These are phyloP conservation scores for Celoporthe dispersa DNA, from an alignment of 2,329 filamentous ascomycete species.

Conservation along the genomic window DNA sequence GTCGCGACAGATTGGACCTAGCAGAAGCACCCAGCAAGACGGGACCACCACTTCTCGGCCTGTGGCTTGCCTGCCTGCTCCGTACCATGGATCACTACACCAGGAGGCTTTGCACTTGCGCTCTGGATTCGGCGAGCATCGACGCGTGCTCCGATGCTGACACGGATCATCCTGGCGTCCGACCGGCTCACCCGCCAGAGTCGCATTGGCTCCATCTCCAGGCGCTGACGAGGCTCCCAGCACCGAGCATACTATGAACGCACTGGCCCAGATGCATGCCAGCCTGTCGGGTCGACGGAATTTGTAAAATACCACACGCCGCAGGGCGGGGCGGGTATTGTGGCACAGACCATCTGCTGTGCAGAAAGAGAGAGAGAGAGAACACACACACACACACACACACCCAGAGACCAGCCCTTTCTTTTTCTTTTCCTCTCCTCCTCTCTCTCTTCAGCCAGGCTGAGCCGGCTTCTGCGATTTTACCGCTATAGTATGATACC, in stretches of 20 bases:
- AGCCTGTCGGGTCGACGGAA: constrained; percentile 21
- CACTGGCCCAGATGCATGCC: constrained; percentile 8
- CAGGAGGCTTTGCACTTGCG: not conserved
- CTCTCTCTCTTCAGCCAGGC: not conserved
- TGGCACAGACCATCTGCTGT: not conserved
- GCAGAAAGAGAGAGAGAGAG: too few species aligned
- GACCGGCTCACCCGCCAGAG: constrained; percentile 14
- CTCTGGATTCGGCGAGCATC: constrained; percentile 7
- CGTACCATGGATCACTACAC: not conserved
- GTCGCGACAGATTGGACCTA: not conserved
- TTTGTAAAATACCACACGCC: constrained; percentile 16
- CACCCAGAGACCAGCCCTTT: not conserved
- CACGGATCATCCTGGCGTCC: constrained; percentile 26
- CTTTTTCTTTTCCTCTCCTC: not conserved
- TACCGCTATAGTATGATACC: not conserved
- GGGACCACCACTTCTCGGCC: not conserved
- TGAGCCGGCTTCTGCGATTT: not conserved
- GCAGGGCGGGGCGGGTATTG: not conserved
- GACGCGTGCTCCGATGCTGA: constrained; percentile 1
- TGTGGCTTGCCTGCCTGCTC: not conserved
- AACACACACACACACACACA: too few species aligned
- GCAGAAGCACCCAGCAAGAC: not conserved
- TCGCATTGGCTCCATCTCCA: constrained; percentile 19
- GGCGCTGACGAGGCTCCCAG: constrained; percentile 17
- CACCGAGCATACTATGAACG: not conserved